Conservation (phyloP, 2,329 filamentous ascomycete species). For the Fusarium sororula region DNA sequence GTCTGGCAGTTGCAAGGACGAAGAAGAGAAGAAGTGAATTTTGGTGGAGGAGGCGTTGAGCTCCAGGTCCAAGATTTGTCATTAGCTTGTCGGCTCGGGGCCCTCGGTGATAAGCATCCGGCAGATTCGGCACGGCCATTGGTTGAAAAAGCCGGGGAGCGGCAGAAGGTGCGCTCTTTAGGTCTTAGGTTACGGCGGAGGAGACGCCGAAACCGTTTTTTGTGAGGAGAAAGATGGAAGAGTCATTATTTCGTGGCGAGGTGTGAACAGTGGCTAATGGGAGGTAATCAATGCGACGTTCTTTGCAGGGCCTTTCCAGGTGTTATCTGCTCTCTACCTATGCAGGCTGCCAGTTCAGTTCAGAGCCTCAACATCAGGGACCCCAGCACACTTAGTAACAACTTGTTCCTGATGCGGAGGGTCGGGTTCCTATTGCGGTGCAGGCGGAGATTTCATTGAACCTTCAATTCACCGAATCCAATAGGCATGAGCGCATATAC, state of each 20-base stretch:
- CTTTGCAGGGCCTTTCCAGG: neutral
- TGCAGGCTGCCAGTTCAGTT: neutral
- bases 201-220: constrained; percentile 18
- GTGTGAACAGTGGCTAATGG: neutral
- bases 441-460: neutral
- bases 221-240: constrained; percentile 11
- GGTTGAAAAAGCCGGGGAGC: constrained; percentile 37
- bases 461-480: neutral
- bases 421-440: neutral
- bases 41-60: constrained; percentile 34
- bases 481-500: neutral
- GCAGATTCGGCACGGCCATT: constrained; percentile 42
- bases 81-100: constrained; percentile 49
- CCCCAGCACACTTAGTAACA: neutral
- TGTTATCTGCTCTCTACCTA: neutral
- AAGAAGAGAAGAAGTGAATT: constrained; percentile 37
- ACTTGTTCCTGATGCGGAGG: neutral
- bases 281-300: neutral
- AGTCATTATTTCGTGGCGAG: constrained; percentile 27
- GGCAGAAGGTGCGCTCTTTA: constrained; percentile 22
- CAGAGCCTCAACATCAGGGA: neutral
- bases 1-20: constrained; percentile 38
- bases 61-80: constrained; percentile 48
- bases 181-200: constrained; percentile 14
- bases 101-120: constrained; percentile 48